A percentile compares a stretch with the other conserved stretches of the same genome.
phyloP scores from a whole-genome alignment of 75 land plant species.

The Pinus albicaulis region DNA sequence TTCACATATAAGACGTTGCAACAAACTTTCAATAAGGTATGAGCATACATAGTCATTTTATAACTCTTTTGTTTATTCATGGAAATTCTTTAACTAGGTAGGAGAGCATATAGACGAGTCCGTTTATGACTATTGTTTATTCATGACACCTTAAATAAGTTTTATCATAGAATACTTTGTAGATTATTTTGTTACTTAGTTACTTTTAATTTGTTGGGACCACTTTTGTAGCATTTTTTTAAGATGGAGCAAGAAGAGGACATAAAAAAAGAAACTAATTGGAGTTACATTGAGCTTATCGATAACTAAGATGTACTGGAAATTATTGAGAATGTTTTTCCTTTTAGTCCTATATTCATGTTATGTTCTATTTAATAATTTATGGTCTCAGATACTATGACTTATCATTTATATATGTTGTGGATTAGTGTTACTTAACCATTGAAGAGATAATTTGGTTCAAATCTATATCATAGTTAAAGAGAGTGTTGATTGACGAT shows the following conservation, averaged over 20 bases:
- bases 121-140: not conserved
- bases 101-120: too few relatives aligned
- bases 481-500: too few relatives aligned
- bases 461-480: not conserved
- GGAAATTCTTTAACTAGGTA: too few relatives aligned
- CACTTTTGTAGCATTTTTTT: slow-evolving; percentile 78
- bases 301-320: slow-evolving; percentile 98
- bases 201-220: not conserved
- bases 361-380: not conserved
- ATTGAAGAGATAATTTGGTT: not conserved
- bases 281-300: slow-evolving; percentile 99
- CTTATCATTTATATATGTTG: not conserved
- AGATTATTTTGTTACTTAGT: not conserved
- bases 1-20: slow-evolving; percentile 60
- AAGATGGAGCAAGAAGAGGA: slow-evolving; percentile 99
- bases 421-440: not conserved
- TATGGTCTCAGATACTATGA: not conserved
- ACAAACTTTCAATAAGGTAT: slow-evolving; percentile 55
- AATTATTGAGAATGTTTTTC: slow-evolving; percentile 91
- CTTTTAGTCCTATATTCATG: not conserved
- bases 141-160: not conserved
- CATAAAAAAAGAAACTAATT: slow-evolving; percentile 88
- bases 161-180: not conserved
- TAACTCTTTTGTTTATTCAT: too few relatives aligned
- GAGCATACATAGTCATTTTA: not conserved